Percentiles rank a stretch among this genome's conserved stretches.
Conservation (phyloP, 371 early-diverging fungal genomes). For the Apophysomyces variabilis region DNA sequence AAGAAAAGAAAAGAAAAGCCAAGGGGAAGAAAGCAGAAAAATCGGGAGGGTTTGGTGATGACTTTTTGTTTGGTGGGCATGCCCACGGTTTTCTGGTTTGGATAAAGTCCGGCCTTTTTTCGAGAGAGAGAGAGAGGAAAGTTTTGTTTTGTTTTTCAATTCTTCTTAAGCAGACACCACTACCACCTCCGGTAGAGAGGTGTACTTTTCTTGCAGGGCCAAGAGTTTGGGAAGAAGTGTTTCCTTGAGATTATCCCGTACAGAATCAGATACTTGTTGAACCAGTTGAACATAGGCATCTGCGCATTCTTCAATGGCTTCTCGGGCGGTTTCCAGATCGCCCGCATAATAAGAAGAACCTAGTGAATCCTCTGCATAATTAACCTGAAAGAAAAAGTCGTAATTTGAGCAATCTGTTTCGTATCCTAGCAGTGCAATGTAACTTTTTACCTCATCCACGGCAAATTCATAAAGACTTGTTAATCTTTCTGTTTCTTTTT, state of each 20-base stretch:
- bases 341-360: conserved; percentile 22
- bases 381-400: conserved; percentile 11
- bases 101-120: no score
- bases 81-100: no score
- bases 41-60: no score
- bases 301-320: conserved; percentile 13
- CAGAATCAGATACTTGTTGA: background rate
- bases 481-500: conserved; percentile 16
- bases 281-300: background rate
- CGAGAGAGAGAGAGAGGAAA: no score
- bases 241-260: conserved; percentile 27
- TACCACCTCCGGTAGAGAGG: conserved; percentile 24
- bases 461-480: conserved; percentile 18
- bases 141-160: background rate
- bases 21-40: no score
- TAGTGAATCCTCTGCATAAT: conserved; percentile 19
- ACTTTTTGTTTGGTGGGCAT: no score
- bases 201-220: conserved; percentile 28
- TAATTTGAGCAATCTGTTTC: background rate
- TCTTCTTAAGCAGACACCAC: background rate
- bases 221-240: conserved; percentile 31
- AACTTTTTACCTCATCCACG: conserved; percentile 19
- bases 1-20: no score
- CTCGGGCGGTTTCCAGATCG: conserved; percentile 15
- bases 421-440: no score